These are phyloP conservation scores for Penicillium riverlandense DNA, from an alignment of 495 filamentous ascomycete species.

Conservation along the genomic window DNA sequence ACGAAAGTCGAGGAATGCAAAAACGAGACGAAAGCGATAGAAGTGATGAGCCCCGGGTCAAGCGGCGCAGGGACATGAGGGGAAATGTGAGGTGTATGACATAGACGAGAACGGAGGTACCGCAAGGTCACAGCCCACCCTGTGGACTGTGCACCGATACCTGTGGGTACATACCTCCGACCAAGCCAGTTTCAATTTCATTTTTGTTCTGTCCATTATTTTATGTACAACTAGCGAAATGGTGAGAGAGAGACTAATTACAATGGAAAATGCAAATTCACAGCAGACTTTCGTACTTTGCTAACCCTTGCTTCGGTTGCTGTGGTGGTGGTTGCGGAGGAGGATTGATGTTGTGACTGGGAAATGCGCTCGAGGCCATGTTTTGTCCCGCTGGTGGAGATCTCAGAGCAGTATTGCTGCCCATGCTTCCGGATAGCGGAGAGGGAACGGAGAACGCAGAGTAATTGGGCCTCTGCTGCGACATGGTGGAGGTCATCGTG, in stretches of 20 bases:
- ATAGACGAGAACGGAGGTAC: constrained; percentile 21
- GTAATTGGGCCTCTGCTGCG: constrained; percentile 27
- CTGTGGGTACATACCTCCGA: too few relatives aligned
- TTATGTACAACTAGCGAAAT: too few relatives aligned
- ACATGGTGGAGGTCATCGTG: constrained; percentile 15
- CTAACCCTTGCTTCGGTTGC: constrained; percentile 50
- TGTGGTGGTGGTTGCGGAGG: not conserved
- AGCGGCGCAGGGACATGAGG: not conserved
- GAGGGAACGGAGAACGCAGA: constrained; percentile 41
- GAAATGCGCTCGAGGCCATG: constrained; percentile 11
- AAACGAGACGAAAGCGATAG: constrained; percentile 8
- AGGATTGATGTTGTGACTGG: constrained; percentile 21
- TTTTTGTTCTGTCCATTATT: too few relatives aligned
- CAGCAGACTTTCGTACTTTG: constrained; percentile 75
- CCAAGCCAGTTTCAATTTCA: too few relatives aligned
- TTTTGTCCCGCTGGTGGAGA: constrained; percentile 11
- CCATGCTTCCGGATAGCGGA: constrained; percentile 23
- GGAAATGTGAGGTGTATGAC: not conserved
- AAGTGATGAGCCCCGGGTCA: constrained; percentile 3
- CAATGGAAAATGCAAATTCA: constrained; percentile 18
- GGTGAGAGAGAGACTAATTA: too few relatives aligned
- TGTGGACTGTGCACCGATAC: too few relatives aligned
- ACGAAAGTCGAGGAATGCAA: constrained; percentile 8
- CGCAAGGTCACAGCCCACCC: not conserved
- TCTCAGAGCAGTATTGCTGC: constrained; percentile 8